A percentile compares a stretch with the other conserved stretches of the same genome.
Evolutionary conservation across 2,329 filamentous ascomycete species (phyloP).

Genomic region (Aureobasidium sp.): DNA sequence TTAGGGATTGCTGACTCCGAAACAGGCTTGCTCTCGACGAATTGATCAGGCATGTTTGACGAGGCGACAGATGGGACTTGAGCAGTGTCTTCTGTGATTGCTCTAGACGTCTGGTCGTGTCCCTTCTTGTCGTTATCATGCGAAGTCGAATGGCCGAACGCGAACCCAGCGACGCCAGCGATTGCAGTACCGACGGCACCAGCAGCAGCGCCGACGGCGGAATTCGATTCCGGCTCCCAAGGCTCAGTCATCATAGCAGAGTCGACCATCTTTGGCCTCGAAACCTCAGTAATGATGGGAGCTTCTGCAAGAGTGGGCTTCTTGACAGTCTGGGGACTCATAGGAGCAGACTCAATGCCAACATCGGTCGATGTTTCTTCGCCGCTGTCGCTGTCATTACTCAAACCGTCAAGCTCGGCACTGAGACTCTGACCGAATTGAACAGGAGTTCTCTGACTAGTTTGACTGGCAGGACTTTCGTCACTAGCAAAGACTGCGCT

Average conservation of each 20-base stretch:
- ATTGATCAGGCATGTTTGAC: neutral
- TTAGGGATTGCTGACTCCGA: neutral
- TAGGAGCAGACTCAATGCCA: constrained; percentile 11
- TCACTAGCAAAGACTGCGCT: constrained; percentile 33
- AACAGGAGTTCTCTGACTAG: constrained; percentile 36
- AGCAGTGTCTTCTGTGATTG: neutral
- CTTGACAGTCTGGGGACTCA: constrained; percentile 8
- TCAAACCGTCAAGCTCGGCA: constrained; percentile 78
- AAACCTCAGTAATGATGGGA: neutral
- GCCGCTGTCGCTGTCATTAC: constrained; percentile 42
- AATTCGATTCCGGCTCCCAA: constrained; percentile 34
- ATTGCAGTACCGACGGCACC: constrained; percentile 25
- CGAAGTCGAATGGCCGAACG: constrained; percentile 21
- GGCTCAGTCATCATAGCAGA: constrained; percentile 55
- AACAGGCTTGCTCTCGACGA: neutral
- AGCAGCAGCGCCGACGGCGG: constrained; percentile 17
- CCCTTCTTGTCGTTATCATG: constrained; percentile 7
- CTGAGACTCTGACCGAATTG: constrained; percentile 68
- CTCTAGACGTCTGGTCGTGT: neutral
- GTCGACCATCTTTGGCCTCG: constrained; percentile 44
- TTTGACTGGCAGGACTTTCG: constrained; percentile 40
- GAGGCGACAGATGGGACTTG: neutral
- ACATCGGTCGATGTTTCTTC: constrained; percentile 15
- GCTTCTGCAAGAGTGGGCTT: neutral
- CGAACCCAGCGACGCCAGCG: constrained; percentile 28